Evolutionary conservation across 768 basidiomycete genomes (phyloP), one percentile per base, ranked within the genome.

Genomic region (Albatrellus ellisii): DNA sequence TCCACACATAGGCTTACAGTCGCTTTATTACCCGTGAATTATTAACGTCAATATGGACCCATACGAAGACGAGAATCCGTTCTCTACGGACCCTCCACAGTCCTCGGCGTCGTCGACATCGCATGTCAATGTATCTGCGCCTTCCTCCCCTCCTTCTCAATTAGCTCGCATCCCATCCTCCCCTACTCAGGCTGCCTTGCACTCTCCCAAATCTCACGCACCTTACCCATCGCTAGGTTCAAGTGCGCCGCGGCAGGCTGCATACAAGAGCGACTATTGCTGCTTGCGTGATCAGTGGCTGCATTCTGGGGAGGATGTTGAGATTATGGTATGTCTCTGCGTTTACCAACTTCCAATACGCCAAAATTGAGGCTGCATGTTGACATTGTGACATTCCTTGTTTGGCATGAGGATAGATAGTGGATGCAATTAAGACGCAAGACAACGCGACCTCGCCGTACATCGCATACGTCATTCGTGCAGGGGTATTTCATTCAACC

Each of bases 381-480:
- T n/a, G n/a, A n/a, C n/a, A n/a, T n/a, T n/a, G n/a, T n/a, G n/a
- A n/a, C n/a, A n/a, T n/a, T n/a, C n/a, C n/a, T 18, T 17, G 31
- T 21, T 26, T 32, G 22, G 20, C 20, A 12, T 18, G 14, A 32
- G 25, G 14, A 12, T 58, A 95, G 91, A 97, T 99, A 49, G 74
- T 79, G 26, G 94, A 98, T 55, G 94, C 95, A 11, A 78, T 85
- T 62, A 99, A 99, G 75, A 98, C 92, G 20, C 76, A 82, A 10
- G 70, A 86, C 42, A 85, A 87, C 53, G 73, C 90, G n/a, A 76
- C 68, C 37, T 83, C 89, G 17, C 79, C 85, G 5, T 98, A 98
- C 59, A 99, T 98, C 58, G 76, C 82, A 45, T 98, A 99, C 67
- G 76, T 94, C 47, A 92, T 98, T 52, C 73, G 66, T 42, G 79